phyloP scores from a whole-genome alignment of 2,329 filamentous ascomycete genomes.

The Mycosphaerella sp. region DNA sequence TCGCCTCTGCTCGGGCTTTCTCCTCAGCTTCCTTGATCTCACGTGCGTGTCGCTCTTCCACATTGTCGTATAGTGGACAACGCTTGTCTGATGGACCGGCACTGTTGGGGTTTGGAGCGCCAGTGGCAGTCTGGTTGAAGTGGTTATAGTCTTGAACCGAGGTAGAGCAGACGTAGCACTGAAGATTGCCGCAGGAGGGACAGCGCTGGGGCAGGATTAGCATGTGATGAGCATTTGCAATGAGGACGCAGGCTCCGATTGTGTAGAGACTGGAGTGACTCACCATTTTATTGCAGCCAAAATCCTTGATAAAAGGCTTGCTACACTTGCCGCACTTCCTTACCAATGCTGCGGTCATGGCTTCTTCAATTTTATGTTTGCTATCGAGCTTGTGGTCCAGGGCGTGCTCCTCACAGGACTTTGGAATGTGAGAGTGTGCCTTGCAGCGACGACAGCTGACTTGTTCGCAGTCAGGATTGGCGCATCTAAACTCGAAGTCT shows the following conservation, averaged over 20 bases:
- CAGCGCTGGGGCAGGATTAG: conserved; percentile 44
- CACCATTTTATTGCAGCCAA: conserved; percentile 76
- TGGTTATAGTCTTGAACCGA: conserved; percentile 60
- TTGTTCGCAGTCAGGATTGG: conserved; percentile 57
- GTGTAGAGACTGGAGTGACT: not conserved
- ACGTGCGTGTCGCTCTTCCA: conserved; percentile 53
- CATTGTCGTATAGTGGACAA: conserved; percentile 63
- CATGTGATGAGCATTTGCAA: not conserved
- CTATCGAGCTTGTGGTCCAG: conserved; percentile 55
- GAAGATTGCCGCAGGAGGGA: conserved; percentile 49
- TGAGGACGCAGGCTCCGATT: not conserved
- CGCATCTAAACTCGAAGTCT: conserved; percentile 68
- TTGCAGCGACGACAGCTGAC: conserved; percentile 54
- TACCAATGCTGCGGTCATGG: conserved; percentile 74
- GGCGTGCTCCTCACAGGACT: conserved; percentile 60
- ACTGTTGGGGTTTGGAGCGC: conserved; percentile 31
- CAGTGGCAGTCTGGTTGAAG: conserved; percentile 51
- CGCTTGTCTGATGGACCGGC: conserved; percentile 37
- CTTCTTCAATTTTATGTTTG: conserved; percentile 70
- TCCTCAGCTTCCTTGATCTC: conserved; percentile 60
- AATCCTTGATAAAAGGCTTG: conserved; percentile 72
- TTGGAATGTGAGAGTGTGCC: conserved; percentile 63
- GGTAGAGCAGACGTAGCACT: conserved; percentile 67
- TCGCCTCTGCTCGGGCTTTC: conserved; percentile 50
- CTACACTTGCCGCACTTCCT: conserved; percentile 66